A percentile compares a stretch with the other conserved stretches of the same genome.
phyloP scores from a whole-genome alignment of 2,329 filamentous ascomycete species.

The Alternaria arborescens region DNA sequence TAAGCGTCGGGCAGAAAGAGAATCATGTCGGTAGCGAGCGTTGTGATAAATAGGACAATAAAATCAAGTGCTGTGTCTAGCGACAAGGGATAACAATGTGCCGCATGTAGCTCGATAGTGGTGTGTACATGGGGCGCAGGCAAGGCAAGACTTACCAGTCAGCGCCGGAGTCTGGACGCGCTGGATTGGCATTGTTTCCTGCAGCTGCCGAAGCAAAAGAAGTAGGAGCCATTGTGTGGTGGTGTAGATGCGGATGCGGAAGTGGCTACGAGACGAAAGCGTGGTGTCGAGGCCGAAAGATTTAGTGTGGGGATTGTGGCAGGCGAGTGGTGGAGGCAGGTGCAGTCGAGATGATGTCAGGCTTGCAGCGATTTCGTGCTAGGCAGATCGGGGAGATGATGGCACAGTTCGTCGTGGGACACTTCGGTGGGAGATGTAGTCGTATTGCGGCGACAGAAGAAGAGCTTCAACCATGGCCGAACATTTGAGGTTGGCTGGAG shows the following conservation, averaged over 20 bases:
- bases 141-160: slow-evolving; percentile 56
- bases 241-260: slow-evolving; percentile 20
- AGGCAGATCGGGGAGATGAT: slow-evolving; percentile 16
- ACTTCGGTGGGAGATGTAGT: slow-evolving; percentile 18
- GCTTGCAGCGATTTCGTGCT: slow-evolving; percentile 30
- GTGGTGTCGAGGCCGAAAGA: slow-evolving; percentile 37
- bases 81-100: slow-evolving; percentile 22
- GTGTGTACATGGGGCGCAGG: slow-evolving; percentile 14
- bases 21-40: slow-evolving; percentile 23
- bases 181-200: slow-evolving; percentile 52
- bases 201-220: slow-evolving; percentile 62
- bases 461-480: slow-evolving; percentile 20
- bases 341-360: slow-evolving; percentile 31
- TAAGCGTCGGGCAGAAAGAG: slow-evolving; percentile 23
- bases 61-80: slow-evolving; percentile 20
- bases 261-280: slow-evolving; percentile 30
- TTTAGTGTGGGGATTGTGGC: slow-evolving; percentile 36
- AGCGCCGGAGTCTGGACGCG: slow-evolving; percentile 54
- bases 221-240: slow-evolving; percentile 56
- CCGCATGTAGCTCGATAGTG: slow-evolving; percentile 5
- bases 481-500: slow-evolving; percentile 31
- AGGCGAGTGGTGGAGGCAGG: slow-evolving; percentile 33
- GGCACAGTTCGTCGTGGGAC: slow-evolving; percentile 19
- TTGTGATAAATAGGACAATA: slow-evolving; percentile 3
- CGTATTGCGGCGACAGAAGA: slow-evolving; percentile 30